Percentiles rank a stretch among this genome's conserved stretches.
Conservation (phyloP, 805 yeast genomes). For the Candida berthetii region DNA sequence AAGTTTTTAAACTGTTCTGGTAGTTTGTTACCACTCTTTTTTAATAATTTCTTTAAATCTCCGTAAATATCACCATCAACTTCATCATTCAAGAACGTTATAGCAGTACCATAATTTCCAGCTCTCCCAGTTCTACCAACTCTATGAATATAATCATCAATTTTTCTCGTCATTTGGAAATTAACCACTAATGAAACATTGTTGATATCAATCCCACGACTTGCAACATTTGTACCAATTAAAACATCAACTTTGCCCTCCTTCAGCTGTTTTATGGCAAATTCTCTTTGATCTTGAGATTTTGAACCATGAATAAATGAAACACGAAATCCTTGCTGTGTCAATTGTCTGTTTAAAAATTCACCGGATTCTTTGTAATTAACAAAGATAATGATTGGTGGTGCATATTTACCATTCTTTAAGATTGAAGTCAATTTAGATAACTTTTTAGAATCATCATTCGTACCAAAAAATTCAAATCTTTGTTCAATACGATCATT, state of each 20-base stretch:
- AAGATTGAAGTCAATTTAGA: conserved; percentile 35
- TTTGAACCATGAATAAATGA: conserved; percentile 83
- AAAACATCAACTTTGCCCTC: conserved; percentile 51
- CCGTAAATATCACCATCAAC: conserved; percentile 41
- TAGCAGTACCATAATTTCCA: conserved; percentile 71
- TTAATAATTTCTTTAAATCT: conserved; percentile 16
- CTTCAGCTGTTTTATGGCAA: conserved; percentile 57
- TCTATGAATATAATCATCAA: conserved; percentile 88
- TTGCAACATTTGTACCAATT: conserved; percentile 93
- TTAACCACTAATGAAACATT: conserved; percentile 81
- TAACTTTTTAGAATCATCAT: conserved; percentile 40
- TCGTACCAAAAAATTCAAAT: conserved; percentile 42
- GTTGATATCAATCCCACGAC: conserved; percentile 92
- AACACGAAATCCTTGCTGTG: conserved; percentile 37
- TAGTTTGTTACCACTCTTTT: conserved; percentile 13
- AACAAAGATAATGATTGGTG: conserved; percentile 76
- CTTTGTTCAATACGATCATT: conserved; percentile 61
- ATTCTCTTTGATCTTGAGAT: conserved; percentile 79
- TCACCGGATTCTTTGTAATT: conserved; percentile 76
- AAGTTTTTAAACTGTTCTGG: conserved; percentile 15
- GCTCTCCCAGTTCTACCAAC: conserved; percentile 99
- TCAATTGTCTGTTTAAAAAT: conserved; percentile 44
- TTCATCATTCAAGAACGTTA: conserved; percentile 72
- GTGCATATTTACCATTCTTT: conserved; percentile 22
- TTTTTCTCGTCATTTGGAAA: conserved; percentile 70